phyloP scores from a whole-genome alignment of 129 eudicot species.

The Gnaphalium uliginosum region DNA sequence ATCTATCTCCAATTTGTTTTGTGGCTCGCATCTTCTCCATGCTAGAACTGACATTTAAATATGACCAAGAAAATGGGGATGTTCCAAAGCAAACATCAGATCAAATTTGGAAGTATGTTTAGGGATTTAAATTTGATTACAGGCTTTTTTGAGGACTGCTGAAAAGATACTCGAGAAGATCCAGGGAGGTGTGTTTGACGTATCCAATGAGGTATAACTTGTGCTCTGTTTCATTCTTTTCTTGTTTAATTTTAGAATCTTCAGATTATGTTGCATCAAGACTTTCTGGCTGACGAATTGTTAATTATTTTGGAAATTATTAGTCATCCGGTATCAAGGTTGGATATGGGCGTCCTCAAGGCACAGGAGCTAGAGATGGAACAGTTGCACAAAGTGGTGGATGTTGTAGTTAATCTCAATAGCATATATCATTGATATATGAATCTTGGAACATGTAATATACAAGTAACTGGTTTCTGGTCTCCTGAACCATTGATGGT shows the following conservation, averaged over 20 bases:
- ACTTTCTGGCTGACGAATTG: neutral
- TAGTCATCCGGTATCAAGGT: constrained; percentile 66
- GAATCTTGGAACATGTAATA: constrained; percentile 27
- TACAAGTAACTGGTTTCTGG: constrained; percentile 16
- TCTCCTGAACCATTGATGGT: neutral
- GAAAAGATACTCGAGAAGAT: constrained; percentile 72
- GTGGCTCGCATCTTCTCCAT: neutral
- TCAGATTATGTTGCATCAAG: neutral
- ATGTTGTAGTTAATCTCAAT: constrained; percentile 52
- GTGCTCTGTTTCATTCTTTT: neutral
- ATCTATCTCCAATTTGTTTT: neutral
- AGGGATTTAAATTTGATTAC: constrained; percentile 5
- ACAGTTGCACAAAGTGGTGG: constrained; percentile 71
- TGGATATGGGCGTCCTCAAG: constrained; percentile 50
- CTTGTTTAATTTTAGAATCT: neutral
- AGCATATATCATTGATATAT: constrained; percentile 10
- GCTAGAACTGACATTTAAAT: neutral
- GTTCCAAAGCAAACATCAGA: neutral
- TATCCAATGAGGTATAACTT: constrained; percentile 68
- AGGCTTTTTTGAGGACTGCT: constrained; percentile 83
- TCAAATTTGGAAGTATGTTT: neutral
- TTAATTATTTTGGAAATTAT: constrained; percentile 16
- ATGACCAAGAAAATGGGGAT: neutral
- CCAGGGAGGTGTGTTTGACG: constrained; percentile 81
- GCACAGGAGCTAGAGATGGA: constrained; percentile 48